A percentile compares a stretch with the other conserved stretches of the same genome.
phyloP scores from a whole-genome alignment of 257 asterid genomes.

The Gentiana straminea region DNA sequence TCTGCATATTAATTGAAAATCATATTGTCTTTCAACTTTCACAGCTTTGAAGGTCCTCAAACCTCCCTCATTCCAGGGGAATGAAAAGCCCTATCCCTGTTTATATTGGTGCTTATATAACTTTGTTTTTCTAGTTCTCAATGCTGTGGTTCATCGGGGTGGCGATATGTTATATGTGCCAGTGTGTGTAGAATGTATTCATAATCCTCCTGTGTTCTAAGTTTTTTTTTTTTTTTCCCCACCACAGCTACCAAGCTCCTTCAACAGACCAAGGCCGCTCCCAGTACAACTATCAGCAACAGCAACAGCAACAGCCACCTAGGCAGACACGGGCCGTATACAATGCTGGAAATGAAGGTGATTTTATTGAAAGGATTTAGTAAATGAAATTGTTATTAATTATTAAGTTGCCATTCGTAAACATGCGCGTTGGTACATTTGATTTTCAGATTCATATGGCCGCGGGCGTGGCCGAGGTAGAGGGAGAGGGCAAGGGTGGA shows the following conservation, averaged over 20 bases:
- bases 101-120: too few species aligned
- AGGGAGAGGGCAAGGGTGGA: slow-evolving; percentile 89
- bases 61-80: too few species aligned
- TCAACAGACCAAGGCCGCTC: slow-evolving; percentile 34
- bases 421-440: not conserved
- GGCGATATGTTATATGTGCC: too few species aligned
- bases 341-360: slow-evolving; percentile 57
- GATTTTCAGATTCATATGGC: slow-evolving; percentile 53
- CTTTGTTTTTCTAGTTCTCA: too few species aligned
- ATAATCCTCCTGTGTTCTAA: too few species aligned
- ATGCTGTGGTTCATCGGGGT: too few species aligned
- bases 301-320: slow-evolving; percentile 36
- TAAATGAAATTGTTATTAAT: not conserved
- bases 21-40: not conserved
- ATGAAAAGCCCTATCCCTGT: too few species aligned
- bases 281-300: slow-evolving; percentile 49
- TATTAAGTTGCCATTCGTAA: not conserved
- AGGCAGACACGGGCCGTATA: slow-evolving; percentile 47
- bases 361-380: slow-evolving; percentile 1
- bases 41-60: not conserved
- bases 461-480: slow-evolving; percentile 87
- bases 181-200: too few species aligned
- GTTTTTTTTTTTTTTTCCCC: not conserved
- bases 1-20: not conserved
- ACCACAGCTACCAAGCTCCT: slow-evolving; percentile 71